These are phyloP conservation scores for Sanghuangporus baumii DNA, from an alignment of 1,284 basidiomycete genomes.

Conservation along the genomic window DNA sequence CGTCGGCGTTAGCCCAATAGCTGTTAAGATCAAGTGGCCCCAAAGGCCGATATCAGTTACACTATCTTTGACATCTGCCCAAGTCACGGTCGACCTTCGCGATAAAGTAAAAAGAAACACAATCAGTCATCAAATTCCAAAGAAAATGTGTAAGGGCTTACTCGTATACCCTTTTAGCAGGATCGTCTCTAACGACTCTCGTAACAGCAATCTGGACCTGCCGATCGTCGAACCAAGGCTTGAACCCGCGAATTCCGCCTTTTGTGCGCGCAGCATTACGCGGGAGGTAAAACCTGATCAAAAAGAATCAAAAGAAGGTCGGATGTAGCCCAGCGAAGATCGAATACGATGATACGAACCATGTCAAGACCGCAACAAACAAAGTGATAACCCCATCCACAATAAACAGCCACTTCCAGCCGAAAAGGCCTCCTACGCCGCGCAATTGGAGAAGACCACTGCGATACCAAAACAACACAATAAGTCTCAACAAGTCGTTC, in stretches of 20 bases:
- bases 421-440: constrained; percentile 29
- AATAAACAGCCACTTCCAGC: constrained; percentile 38
- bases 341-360: constrained; percentile 20
- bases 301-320: not conserved
- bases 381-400: constrained; percentile 34
- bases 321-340: not conserved
- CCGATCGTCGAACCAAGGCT: constrained; percentile 31
- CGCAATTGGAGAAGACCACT: constrained; percentile 32
- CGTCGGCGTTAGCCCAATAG: constrained; percentile 31
- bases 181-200: constrained; percentile 32
- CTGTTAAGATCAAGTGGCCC: constrained; percentile 31
- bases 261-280: constrained; percentile 25
- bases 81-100: constrained; percentile 28
- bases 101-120: not conserved
- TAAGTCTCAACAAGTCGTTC: not conserved
- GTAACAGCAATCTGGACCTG: constrained; percentile 33
- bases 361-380: constrained; percentile 29
- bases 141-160: constrained; percentile 11
- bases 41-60: constrained; percentile 31
- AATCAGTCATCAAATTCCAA: not conserved
- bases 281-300: constrained; percentile 34
- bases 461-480: not conserved
- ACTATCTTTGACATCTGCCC: constrained; percentile 32
- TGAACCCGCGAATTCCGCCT: constrained; percentile 29
- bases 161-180: constrained; percentile 33